Base-by-base conservation (phyloP, 257 asterid species). In the Rubia yunnanensis region DNA sequence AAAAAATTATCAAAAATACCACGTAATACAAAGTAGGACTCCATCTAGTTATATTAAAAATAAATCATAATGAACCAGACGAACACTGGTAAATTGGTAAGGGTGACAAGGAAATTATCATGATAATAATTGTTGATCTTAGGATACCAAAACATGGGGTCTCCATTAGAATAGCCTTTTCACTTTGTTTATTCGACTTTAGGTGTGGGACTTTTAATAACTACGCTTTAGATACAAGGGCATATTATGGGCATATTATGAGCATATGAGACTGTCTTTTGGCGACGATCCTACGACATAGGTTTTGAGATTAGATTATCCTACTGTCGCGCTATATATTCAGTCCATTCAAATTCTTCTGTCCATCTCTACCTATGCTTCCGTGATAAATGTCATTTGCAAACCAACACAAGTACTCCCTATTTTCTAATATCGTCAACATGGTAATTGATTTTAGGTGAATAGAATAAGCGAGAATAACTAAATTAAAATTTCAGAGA, bases 131-230 rank as follows among this genome's bases (percentile, higher is more conserved):
- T 64, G 44, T 27, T 63, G 27, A 39, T 63, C 44, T 44, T 46
- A 46, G 44, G 58, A 64, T 64, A 28, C 44, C 58, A 17, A 26
- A 27, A 64, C 4, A 64, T 13, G 57, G 57, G 31, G 30, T 30
- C 38, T 32, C 17, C 41, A 46, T 27, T 34, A 8, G 56, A 64
- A 41, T 64, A 64, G 59, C 59, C 28, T 46, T 64, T 46, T 22
- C 41, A 46, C 68, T 64, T 64, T 50, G 27, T 50, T 50, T 50
- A 20, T 20, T 53, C 30, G 31, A 23, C 59, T 53, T 53, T 53
- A 10, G 59, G 68, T 23, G 68, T 64, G 58, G 30, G 58, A 64
- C 68, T 64, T 64, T 64, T 64, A 20, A 64, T 64, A 48, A 63
- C 46, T 46, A 30, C 22, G 22, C 69, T 28, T 48, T 30, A 64